Evolutionary conservation across 352 stramenopile genomes (phyloP).

Genomic region (Phytopythium chamaehyphon): DNA sequence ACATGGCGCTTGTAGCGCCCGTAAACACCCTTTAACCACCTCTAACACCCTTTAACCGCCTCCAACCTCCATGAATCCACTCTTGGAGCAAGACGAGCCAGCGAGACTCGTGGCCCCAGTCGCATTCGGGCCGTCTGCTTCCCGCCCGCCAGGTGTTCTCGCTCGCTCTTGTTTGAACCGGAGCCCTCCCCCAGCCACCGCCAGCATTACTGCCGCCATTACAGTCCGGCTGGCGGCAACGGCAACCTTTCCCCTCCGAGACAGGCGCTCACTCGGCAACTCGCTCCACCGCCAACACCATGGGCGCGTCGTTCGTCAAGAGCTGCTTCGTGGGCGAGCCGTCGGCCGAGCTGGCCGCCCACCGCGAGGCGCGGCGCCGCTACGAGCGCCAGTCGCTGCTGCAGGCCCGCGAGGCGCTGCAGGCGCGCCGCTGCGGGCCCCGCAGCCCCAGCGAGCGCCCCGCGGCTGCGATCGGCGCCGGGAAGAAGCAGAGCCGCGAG

Average conservation of each 20-base stretch:
- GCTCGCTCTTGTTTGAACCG: background rate
- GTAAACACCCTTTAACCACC: background rate
- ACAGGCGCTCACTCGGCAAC: background rate
- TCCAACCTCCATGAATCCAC: background rate
- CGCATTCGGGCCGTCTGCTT: conserved; percentile 2
- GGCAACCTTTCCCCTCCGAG: background rate
- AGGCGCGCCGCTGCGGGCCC: too few relatives aligned
- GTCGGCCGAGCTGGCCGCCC: conserved; percentile 6
- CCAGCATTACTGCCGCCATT: conserved; percentile 1
- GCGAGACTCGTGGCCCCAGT: background rate
- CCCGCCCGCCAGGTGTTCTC: background rate
- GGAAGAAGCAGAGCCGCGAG: background rate
- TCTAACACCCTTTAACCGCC: background rate
- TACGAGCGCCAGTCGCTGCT: conserved; percentile 20
- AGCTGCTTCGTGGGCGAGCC: conserved; percentile 27
- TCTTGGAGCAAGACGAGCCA: background rate
- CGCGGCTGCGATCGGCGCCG: conserved; percentile 2
- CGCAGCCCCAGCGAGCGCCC: conserved; percentile 1
- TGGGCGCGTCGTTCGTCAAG: conserved; percentile 40
- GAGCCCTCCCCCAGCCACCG: background rate
- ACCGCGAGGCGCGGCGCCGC: conserved; percentile 16
- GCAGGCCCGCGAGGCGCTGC: conserved; percentile 18
- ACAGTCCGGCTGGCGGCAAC: background rate
- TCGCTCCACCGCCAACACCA: conserved; percentile 3
- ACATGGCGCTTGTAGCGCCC: conserved; percentile 1